Base-by-base conservation (phyloP, 1,284 basidiomycete species). In the Cutaneotrichosporon cyanovorans region DNA sequence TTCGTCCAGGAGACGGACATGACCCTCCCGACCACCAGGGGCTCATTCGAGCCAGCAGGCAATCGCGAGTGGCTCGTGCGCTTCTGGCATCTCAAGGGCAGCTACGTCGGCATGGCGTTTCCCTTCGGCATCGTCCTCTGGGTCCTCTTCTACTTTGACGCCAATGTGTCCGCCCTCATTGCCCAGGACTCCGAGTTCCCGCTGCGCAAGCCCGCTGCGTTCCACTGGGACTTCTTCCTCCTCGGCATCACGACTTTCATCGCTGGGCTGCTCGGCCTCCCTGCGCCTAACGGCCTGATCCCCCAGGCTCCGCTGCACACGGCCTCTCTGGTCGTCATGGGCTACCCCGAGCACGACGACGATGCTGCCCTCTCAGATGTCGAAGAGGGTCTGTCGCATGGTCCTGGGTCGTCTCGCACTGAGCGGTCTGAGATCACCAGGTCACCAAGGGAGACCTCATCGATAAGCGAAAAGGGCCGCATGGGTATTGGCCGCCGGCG, bases 251-350 rank as follows among this genome's bases (percentile, higher is more conserved):
- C 87, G 0, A 96, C 92, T 0, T 86, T 97, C 60, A 80, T 96
- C 40, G 84, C 91, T 4, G 92, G 90, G 0, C 74, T 97, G 16
- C 76, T 98, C 3, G 92, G 92, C 15, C 65, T 95, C 4, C 91
- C 92, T 0, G 91, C 92, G 0, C 92, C 92, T 0, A 96, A 97
- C 61, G 92, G 68, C 4, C 77, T 93, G 19, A 95, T 98, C 40
- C 92, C 92, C 0, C 93, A 97, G 71, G 92, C 93, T 1, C 93
- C 92, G 0, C 86, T 95, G 20, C 91, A 96, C 61, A 96, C 92
- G 0, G 80, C 81, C 12, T 85, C 88, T 7, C 79, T 98, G 0
- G 76, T 86, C 15, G 78, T 93, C 33, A 83, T 87, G 77, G 81
- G 83, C 2, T 60, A 63, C 49, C 30, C 80, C 75, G 73, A 77